Base-by-base conservation (phyloP, 306 rosid species). In the Cucurbita ficifolia region DNA sequence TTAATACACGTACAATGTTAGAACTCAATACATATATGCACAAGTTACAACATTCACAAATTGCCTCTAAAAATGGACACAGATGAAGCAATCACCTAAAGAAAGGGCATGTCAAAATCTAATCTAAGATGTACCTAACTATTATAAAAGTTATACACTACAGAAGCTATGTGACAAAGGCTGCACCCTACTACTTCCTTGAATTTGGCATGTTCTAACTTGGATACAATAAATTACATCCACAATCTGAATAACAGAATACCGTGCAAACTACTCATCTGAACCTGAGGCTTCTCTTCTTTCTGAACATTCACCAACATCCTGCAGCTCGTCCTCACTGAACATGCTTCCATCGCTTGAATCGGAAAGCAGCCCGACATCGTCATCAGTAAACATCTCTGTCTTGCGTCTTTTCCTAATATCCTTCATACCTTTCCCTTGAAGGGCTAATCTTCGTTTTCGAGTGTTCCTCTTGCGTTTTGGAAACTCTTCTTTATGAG, bases 401-500 rank as follows among this genome's bases (percentile, higher is more conserved):
- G 78, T 70, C 79, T 89, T 90, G 68, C 84, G 88, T 76, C 81
- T 87, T 77, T 80, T 88, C 84, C 98, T 84, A n/a, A 83, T 86
- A 56, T 90, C 96, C 77, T 85, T 88, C 40, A 90, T 86, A 50
- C 94, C 97, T 84, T 86, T 85, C 62, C 98, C 98, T 83, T 90
- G 98, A 60, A 90, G 92, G 70, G 92, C 92, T 17, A 94, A 85
- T 60, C 96, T 89, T 86, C 98, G 95, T 38, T 90, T 94, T 75
- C 98, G 79, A 10, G 90, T 93, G 81, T 94, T 90, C 65, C 98
- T 86, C 88, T 94, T 94, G 60, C 98, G 97, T 85, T 90, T 94
- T 3, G 98, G 98, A 79, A 83, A 86, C 57, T 94, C 97, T 78
- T 89, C 98, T 74, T 83, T 90, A 69, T 81, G 95, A 52, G 92